Percentiles rank a stretch among this genome's conserved stretches.
phyloP scores from a whole-genome alignment of 202 grass and related monocot species.

The Setaria viridis region DNA sequence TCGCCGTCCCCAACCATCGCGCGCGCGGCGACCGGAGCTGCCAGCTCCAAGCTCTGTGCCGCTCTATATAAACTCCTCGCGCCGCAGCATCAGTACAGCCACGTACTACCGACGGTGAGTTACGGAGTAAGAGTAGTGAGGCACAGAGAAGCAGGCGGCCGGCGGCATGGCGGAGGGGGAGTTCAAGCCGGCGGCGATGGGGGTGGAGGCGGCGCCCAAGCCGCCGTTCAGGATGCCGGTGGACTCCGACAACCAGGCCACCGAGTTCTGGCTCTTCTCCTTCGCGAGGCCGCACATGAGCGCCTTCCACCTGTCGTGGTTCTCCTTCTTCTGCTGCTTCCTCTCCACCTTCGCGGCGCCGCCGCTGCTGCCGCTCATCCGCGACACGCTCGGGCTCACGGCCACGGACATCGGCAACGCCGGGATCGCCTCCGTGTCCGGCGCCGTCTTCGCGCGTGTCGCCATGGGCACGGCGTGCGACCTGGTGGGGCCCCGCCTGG shows the following conservation, averaged over 20 bases:
- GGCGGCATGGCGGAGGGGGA: slow-evolving; percentile 9
- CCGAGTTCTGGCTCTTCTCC: slow-evolving; percentile 94
- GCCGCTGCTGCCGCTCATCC: slow-evolving; percentile 85
- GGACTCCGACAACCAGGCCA: slow-evolving; percentile 89
- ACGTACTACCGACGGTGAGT: not conserved
- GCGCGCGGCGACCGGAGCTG: slow-evolving; percentile 8
- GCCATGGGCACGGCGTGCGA: slow-evolving; percentile 97
- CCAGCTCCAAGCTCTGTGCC: not conserved
- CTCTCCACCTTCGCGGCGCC: slow-evolving; percentile 88
- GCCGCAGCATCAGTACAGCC: not conserved
- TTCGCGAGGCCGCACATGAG: slow-evolving; percentile 76
- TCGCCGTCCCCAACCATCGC: slow-evolving; percentile 42
- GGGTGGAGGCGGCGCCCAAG: slow-evolving; percentile 36
- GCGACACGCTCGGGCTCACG: slow-evolving; percentile 82
- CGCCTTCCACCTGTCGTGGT: slow-evolving; percentile 89
- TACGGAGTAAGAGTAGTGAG: not conserved
- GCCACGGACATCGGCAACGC: slow-evolving; percentile 92
- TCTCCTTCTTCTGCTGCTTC: slow-evolving; percentile 99
- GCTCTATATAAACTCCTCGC: slow-evolving; percentile 29
- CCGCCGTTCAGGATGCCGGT: slow-evolving; percentile 76
- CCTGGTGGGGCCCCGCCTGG: slow-evolving; percentile 76
- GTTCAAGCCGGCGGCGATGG: slow-evolving; percentile 42
- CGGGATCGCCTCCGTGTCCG: slow-evolving; percentile 89
- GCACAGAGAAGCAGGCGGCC: not conserved
- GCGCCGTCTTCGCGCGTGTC: slow-evolving; percentile 86